A percentile compares a stretch with the other conserved stretches of the same genome.
Conservation (phyloP, 2,329 filamentous ascomycete species). For the Phoma sp. region DNA sequence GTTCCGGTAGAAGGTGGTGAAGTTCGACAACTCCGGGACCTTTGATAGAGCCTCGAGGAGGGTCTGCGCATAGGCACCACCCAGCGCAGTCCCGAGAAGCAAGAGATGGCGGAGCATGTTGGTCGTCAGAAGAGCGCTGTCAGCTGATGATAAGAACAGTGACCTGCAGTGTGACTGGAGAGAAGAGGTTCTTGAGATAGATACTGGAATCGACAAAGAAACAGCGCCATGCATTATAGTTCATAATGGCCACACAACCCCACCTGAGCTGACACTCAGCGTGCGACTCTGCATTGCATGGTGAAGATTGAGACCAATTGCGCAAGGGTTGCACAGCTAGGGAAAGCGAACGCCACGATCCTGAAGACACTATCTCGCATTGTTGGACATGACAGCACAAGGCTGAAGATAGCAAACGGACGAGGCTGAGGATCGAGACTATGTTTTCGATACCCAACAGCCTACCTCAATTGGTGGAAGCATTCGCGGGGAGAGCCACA, state of each 20-base stretch:
- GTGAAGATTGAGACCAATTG: conserved; percentile 5
- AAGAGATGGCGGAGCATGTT: conserved; percentile 8
- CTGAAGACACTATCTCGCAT: background rate
- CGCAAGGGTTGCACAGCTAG: conserved; percentile 3
- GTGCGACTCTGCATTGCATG: conserved; percentile 1
- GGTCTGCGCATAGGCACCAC: conserved; percentile 9
- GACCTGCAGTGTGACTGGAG: background rate
- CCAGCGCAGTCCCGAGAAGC: background rate
- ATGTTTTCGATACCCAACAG: background rate
- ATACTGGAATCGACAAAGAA: background rate
- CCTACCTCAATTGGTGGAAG: background rate
- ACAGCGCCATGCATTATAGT: background rate
- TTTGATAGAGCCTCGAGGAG: conserved; percentile 24
- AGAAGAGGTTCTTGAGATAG: background rate
- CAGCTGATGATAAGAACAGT: background rate
- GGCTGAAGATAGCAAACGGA: background rate
- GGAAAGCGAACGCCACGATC: conserved; percentile 6
- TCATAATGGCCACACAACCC: background rate
- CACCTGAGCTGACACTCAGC: conserved; percentile 8
- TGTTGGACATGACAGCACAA: background rate
- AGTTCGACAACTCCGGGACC: conserved; percentile 29
- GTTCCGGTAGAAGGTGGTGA: conserved; percentile 27
- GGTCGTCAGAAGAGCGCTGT: too few species aligned
- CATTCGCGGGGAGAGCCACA: background rate
- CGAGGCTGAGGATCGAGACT: background rate